phyloP scores from a whole-genome alignment of 495 filamentous ascomycete genomes.

The Letharia columbiana region DNA sequence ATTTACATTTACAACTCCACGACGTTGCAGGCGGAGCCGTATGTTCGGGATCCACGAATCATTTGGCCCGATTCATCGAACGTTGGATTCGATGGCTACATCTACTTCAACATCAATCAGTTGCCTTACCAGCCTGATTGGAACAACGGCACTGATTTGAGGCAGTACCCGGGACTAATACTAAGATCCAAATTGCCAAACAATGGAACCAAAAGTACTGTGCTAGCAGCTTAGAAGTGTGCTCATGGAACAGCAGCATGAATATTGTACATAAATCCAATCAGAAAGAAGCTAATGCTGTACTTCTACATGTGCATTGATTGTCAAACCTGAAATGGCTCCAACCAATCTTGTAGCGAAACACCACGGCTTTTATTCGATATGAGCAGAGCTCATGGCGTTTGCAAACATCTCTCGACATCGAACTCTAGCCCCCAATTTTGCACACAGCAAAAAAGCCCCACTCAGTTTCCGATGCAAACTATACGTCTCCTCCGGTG shows the following conservation, averaged over 20 bases:
- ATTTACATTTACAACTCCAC: constrained; percentile 32
- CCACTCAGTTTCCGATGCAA: constrained; percentile 93
- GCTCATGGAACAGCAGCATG: neutral
- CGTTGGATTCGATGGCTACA: constrained; percentile 33
- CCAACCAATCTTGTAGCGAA: neutral
- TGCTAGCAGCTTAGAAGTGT: constrained; percentile 1
- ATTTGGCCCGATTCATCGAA: constrained; percentile 35
- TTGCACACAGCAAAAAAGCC: constrained; percentile 86
- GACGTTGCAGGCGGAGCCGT: constrained; percentile 28
- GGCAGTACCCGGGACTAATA: constrained; percentile 27
- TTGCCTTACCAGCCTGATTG: constrained; percentile 33
- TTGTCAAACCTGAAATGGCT: neutral
- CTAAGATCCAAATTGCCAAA: constrained; percentile 27
- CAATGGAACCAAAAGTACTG: constrained; percentile 27
- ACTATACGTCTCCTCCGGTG: constrained; percentile 96
- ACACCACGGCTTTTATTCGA: neutral
- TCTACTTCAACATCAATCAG: constrained; percentile 40
- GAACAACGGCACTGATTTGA: constrained; percentile 27
- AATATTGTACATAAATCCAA: neutral
- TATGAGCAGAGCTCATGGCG: constrained; percentile 36
- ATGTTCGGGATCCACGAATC: constrained; percentile 35
- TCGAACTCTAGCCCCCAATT: constrained; percentile 67
- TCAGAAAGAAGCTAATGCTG: neutral
- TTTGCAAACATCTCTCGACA: constrained; percentile 75
- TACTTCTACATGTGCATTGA: neutral